Conservation (phyloP, 495 filamentous ascomycete species). For the Elasticomyces elasticus region DNA sequence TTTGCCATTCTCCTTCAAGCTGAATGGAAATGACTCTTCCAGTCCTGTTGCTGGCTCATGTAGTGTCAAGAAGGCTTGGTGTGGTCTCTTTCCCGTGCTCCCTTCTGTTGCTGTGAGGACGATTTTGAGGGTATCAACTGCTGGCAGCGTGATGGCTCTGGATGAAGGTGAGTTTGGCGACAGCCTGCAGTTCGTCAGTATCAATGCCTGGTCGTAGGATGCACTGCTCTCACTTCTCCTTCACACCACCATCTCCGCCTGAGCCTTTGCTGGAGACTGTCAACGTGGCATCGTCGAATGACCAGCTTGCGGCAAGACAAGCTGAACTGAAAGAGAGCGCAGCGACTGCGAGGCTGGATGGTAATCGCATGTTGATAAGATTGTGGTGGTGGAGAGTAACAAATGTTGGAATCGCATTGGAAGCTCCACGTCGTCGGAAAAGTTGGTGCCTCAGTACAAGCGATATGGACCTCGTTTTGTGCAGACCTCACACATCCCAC, state of each 20-base stretch:
- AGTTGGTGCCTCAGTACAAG: no score
- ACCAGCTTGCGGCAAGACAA: constrained; percentile 59
- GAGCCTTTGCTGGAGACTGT: constrained; percentile 62
- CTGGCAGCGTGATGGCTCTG: constrained; percentile 50
- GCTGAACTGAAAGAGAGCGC: constrained; percentile 8
- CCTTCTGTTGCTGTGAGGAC: constrained; percentile 70
- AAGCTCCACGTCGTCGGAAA: no score
- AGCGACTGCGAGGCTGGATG: background rate
- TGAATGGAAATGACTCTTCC: constrained; percentile 82
- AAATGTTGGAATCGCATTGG: background rate
- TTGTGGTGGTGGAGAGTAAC: background rate
- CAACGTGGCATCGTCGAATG: constrained; percentile 75
- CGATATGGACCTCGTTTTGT: no score
- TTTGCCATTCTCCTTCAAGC: constrained; percentile 78
- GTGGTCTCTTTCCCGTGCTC: constrained; percentile 67
- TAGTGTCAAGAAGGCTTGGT: constrained; percentile 84
- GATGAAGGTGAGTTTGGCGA: constrained; percentile 46
- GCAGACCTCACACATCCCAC: no score
- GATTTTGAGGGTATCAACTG: constrained; percentile 69
- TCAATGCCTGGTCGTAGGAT: background rate
- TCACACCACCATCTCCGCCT: constrained; percentile 51
- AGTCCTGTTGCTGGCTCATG: constrained; percentile 63
- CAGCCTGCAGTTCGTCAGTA: constrained; percentile 42
- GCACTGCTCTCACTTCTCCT: constrained; percentile 52
- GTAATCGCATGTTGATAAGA: constrained; percentile 5